Base-by-base conservation (phyloP, 352 stramenopile species). In the Phytophthora ohioensis region DNA sequence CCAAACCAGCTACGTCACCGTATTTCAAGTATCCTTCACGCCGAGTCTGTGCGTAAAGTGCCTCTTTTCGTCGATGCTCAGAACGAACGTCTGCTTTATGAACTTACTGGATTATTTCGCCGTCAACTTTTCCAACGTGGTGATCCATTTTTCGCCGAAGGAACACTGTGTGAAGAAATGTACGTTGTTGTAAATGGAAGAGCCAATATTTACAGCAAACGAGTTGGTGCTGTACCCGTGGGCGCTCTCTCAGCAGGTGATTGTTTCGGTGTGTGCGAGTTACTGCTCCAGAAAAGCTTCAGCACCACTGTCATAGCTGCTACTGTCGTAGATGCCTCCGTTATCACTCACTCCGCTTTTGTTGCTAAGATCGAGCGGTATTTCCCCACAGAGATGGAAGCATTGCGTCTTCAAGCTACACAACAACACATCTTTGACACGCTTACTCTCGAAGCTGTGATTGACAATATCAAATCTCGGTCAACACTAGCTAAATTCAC, bases 1-100 rank as follows among this genome's bases (percentile, higher is more conserved):
- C 87, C 87, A 1, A 62, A 75, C 6, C 82, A 90, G 46, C 59
- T 94, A 6, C 78, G 84, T 0, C 84, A 94, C 51, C 78, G 80
- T 3, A 93, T 94, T 66, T 92, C 87, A 15, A 72, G 82, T 30
- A 83, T 90, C 12, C 53, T 93, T n/a, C 87, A 94, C 61, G 75
- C 87, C 5, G 75, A 92, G 17, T 88, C 87, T 3, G 77, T 93
- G 17, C 76, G 78, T 4, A 85, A 88, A 32, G 75, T 94, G 4
- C 66, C 69, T 21, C 68, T 93, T 10, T 94, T 94, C 36, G 57
- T 82, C 1, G 82, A 88, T 9, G 69, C 83, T 4, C 67, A 75
- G 21, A 80, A 90, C 47, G 83, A 92, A 31, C 76, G 76, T 1
- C 51, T 92, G 17, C 67, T 91, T 0, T 81, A 91, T 13, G 78